phyloP scores from a whole-genome alignment of 495 filamentous ascomycete species.

The Xylaria longipes region DNA sequence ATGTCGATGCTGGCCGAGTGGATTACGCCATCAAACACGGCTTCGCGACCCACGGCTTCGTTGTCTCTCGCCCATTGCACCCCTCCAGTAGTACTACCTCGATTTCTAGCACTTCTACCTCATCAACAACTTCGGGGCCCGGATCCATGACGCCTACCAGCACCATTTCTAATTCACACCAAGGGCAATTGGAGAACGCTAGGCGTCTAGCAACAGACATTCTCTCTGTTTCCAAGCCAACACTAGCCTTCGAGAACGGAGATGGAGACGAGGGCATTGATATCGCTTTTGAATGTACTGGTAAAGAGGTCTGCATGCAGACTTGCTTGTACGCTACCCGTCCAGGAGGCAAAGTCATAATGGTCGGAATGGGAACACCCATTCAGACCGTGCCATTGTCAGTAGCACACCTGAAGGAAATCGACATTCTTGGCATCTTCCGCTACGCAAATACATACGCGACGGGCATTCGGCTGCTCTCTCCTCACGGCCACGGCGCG shows the following conservation, averaged over 20 bases:
- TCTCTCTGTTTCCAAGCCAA: constrained; percentile 50
- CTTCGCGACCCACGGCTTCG: constrained; percentile 73
- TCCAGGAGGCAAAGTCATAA: constrained; percentile 80
- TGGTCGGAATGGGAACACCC: constrained; percentile 94
- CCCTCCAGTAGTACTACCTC: constrained; percentile 49
- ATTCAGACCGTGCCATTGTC: constrained; percentile 86
- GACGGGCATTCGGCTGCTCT: constrained; percentile 72
- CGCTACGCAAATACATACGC: constrained; percentile 88
- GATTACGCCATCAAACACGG: constrained; percentile 73
- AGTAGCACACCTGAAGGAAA: constrained; percentile 83
- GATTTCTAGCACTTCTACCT: constrained; percentile 47
- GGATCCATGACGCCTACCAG: constrained; percentile 55
- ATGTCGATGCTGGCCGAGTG: constrained; percentile 80
- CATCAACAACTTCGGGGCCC: constrained; percentile 44
- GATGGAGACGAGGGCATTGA: constrained; percentile 70
- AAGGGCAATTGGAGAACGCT: constrained; percentile 61
- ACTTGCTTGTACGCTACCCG: constrained; percentile 82
- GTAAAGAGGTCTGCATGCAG: constrained; percentile 85
- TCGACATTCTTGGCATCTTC: constrained; percentile 93
- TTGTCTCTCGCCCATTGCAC: constrained; percentile 59
- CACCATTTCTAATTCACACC: constrained; percentile 41
- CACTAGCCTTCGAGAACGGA: constrained; percentile 41
- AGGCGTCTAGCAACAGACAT: constrained; percentile 62
- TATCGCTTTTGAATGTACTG: constrained; percentile 88
- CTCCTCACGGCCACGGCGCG: not conserved